These are phyloP conservation scores for Stentor roeselii DNA, from an alignment of 73 alveolate genomes.

Conservation along the genomic window DNA sequence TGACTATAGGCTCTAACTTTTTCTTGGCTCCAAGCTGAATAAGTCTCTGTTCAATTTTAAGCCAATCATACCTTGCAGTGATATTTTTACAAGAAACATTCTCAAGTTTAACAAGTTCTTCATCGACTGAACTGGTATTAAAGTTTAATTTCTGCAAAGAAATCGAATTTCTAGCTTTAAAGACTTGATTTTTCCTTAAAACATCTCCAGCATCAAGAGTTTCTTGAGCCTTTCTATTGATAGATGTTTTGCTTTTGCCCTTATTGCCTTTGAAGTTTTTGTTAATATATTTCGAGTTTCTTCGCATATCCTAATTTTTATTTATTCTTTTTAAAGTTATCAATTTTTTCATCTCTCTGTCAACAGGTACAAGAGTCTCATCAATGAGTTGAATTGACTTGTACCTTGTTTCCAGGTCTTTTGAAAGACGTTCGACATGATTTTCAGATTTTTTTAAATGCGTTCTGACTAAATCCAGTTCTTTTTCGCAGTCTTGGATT, in stretches of 20 bases:
- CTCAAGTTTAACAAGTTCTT: background rate
- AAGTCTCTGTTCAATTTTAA: background rate
- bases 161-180: background rate
- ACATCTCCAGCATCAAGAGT: background rate
- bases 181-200: too few species aligned
- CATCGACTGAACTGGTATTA: background rate
- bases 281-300: too few species aligned
- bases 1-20: background rate
- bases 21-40: background rate
- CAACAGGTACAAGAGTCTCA: background rate
- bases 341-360: constrained; percentile 5
- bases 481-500: background rate
- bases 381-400: background rate
- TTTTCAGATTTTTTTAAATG: background rate
- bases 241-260: background rate
- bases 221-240: background rate
- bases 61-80: constrained; percentile 3
- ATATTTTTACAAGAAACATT: background rate
- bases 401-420: background rate
- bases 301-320: background rate
- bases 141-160: too few species aligned
- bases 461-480: background rate
- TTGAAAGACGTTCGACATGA: background rate
- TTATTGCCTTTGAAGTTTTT: background rate
- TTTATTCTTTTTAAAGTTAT: background rate